Percentiles rank a stretch among this genome's conserved stretches.
Evolutionary conservation across 1,139 yeast species (phyloP).

Genomic region (Trichomonascaceae sp.): DNA sequence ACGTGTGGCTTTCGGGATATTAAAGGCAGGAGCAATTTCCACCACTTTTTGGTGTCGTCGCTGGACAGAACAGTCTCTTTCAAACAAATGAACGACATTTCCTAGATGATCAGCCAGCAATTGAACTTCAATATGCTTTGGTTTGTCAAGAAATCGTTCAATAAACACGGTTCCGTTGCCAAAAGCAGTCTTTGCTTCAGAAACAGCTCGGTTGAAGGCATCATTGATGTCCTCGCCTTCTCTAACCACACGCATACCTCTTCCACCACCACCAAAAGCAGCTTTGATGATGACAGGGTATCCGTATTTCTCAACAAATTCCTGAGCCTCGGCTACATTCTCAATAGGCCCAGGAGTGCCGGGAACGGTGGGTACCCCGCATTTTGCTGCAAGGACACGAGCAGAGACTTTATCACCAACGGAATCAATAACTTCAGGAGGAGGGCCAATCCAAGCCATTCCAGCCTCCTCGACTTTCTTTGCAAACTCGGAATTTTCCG

Average conservation of each 20-base stretch:
- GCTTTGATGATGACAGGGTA: conserved; percentile 97
- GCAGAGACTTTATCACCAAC: conserved; percentile 98
- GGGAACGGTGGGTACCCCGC: conserved; percentile 90
- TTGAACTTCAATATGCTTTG: conserved; percentile 98
- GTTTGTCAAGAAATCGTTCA: conserved; percentile 89
- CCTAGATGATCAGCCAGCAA: conserved; percentile 91
- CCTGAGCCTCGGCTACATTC: conserved; percentile 65
- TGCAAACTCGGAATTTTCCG: conserved; percentile 94
- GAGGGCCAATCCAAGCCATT: conserved; percentile 95
- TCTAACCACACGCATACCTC: conserved; percentile 99
- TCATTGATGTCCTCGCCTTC: conserved; percentile 92
- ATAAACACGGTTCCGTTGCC: conserved; percentile 98
- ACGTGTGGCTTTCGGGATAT: conserved; percentile 72
- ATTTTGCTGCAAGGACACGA: conserved; percentile 72
- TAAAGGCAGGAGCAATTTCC: conserved; percentile 98
- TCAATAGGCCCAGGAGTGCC: conserved; percentile 98
- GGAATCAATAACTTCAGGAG: conserved; percentile 81
- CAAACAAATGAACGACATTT: conserved; percentile 90
- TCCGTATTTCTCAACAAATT: conserved; percentile 77
- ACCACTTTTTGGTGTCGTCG: conserved; percentile 99
- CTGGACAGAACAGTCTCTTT: conserved; percentile 98
- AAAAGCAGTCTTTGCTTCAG: conserved; percentile 90
- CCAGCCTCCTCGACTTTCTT: conserved; percentile 86
- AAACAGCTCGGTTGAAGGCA: conserved; percentile 88
- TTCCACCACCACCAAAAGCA: conserved; percentile 99